These are phyloP conservation scores for Chalaropsis ovoidea DNA, from an alignment of 2,329 filamentous ascomycete species.

Conservation along the genomic window DNA sequence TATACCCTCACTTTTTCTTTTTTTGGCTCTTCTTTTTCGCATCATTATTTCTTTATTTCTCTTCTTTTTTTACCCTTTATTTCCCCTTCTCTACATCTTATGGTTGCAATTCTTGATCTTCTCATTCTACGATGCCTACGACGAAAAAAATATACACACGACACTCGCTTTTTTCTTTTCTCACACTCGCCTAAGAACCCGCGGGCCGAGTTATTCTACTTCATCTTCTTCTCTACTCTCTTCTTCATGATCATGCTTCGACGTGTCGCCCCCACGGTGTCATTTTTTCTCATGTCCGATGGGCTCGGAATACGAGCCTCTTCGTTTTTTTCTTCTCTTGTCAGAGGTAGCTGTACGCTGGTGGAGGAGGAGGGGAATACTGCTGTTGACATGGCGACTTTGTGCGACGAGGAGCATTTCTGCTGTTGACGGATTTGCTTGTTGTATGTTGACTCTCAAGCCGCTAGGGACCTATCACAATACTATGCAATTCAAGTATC, in stretches of 20 bases:
- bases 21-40: background rate
- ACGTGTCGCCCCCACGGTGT: background rate
- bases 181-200: no score
- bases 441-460: no score
- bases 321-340: background rate
- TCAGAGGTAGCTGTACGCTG: background rate
- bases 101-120: background rate
- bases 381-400: no score
- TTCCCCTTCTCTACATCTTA: background rate
- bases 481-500: background rate
- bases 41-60: background rate
- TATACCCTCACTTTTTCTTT: conserved; percentile 22
- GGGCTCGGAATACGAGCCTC: no score
- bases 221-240: background rate
- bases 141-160: conserved; percentile 3
- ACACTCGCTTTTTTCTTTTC: background rate
- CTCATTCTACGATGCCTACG: background rate
- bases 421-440: background rate
- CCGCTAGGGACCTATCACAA: background rate
- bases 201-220: background rate
- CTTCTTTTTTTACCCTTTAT: background rate
- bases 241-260: background rate
- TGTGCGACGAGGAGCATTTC: background rate
- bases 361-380: no score
- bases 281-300: background rate